A percentile compares a stretch with the other conserved stretches of the same genome.
Conservation (phyloP, 345 rosid genomes). For the Corchorus capsularis region DNA sequence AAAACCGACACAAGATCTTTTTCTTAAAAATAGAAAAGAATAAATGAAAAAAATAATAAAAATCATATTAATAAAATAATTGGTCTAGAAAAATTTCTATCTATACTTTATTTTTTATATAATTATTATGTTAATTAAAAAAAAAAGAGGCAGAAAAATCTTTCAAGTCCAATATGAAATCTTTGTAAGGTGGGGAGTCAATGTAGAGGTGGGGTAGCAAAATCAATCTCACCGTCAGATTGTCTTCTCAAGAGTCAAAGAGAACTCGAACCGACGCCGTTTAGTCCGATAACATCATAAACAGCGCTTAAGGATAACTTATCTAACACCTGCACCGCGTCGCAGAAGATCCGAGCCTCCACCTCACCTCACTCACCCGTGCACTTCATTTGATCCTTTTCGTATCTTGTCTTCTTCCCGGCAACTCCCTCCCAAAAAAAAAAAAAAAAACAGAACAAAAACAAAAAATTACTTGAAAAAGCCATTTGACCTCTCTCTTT, state of each 20-base stretch:
- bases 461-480: background rate
- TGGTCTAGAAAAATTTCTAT: too few relatives aligned
- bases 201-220: constrained; percentile 5
- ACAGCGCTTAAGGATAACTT: background rate
- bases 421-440: background rate
- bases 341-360: background rate
- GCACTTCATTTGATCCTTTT: too few relatives aligned
- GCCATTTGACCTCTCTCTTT: background rate
- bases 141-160: background rate
- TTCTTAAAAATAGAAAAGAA: background rate
- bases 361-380: background rate
- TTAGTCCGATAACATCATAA: background rate
- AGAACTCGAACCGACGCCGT: background rate
- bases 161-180: constrained; percentile 1
- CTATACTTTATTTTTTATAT: too few relatives aligned
- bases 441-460: background rate
- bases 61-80: too few relatives aligned
- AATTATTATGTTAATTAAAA: background rate
- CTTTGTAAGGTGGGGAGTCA: background rate
- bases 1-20: too few relatives aligned
- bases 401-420: too few relatives aligned
- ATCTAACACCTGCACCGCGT: background rate
- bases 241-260: background rate
- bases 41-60: too few relatives aligned
- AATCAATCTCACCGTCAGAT: constrained; percentile 16